Evolutionary conservation across 2,329 filamentous ascomycete genomes (phyloP).

Genomic region (Exophiala aquamarina): DNA sequence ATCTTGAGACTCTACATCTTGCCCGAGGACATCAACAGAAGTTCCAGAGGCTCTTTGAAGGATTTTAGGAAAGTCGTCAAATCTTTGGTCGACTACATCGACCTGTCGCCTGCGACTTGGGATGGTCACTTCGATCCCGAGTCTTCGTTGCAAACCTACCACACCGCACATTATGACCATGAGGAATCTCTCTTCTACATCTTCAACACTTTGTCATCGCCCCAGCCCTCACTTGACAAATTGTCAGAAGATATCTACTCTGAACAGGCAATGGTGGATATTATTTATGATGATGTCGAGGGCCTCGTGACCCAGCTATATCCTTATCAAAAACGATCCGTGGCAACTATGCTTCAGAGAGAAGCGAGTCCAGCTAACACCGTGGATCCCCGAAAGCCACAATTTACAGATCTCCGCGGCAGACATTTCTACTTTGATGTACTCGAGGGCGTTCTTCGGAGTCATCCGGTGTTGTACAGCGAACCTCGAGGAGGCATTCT

Average conservation of each 20-base stretch:
- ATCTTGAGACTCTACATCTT: slow-evolving; percentile 40
- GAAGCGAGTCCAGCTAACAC: slow-evolving; percentile 65
- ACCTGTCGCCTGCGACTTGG: slow-evolving; percentile 42
- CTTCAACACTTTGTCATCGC: slow-evolving; percentile 49
- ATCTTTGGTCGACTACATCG: slow-evolving; percentile 40
- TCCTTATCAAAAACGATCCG: slow-evolving; percentile 76
- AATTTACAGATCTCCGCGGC: slow-evolving; percentile 61
- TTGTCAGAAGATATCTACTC: slow-evolving; percentile 35
- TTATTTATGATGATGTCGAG: slow-evolving; percentile 33
- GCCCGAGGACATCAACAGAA: slow-evolving; percentile 40
- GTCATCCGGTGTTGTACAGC: slow-evolving; percentile 72
- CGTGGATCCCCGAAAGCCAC: slow-evolving; percentile 72
- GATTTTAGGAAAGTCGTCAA: slow-evolving; percentile 38
- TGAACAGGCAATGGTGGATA: slow-evolving; percentile 37
- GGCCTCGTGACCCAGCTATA: slow-evolving; percentile 63
- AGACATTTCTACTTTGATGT: slow-evolving; percentile 69
- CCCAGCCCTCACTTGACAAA: slow-evolving; percentile 33
- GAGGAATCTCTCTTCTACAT: slow-evolving; percentile 52
- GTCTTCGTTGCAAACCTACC: slow-evolving; percentile 19
- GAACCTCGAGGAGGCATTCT: slow-evolving; percentile 64
- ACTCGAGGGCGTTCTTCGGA: slow-evolving; percentile 61
- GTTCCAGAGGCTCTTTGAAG: slow-evolving; percentile 35
- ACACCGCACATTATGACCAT: slow-evolving; percentile 24
- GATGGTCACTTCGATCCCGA: slow-evolving; percentile 29
- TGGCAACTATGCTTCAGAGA: slow-evolving; percentile 79